Conservation (phyloP, 176 grass and related monocot genomes). For the Triticum monococcum region DNA sequence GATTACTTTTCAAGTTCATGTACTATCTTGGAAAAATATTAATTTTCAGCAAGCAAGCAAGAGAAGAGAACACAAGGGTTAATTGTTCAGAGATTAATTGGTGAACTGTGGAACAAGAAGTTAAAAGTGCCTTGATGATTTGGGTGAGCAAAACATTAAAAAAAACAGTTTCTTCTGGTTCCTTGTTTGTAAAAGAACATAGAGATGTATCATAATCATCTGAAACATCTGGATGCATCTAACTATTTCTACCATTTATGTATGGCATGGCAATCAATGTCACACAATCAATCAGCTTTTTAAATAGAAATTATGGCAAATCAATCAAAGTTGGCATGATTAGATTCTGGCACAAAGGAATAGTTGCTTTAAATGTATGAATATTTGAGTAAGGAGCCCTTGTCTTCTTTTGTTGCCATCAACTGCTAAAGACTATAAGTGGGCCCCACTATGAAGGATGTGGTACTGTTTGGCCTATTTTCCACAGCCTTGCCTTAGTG, state of each 20-base stretch:
- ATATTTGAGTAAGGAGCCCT: neutral
- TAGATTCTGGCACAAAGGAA: neutral
- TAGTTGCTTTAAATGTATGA: neutral
- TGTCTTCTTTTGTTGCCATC: neutral
- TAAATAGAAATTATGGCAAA: neutral
- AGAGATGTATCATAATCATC: slow-evolving; percentile 7
- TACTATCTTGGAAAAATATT: neutral
- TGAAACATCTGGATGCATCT: neutral
- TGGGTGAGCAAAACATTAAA: neutral
- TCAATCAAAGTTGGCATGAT: neutral
- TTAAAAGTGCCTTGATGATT: neutral
- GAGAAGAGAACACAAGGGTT: slow-evolving; percentile 16
- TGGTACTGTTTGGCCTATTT: neutral
- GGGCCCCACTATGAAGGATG: neutral
- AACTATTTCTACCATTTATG: neutral
- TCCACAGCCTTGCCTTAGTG: neutral
- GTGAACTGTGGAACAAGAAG: neutral
- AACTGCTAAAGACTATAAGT: slow-evolving; percentile 3
- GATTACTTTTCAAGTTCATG: neutral
- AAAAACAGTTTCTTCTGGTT: neutral
- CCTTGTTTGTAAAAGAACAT: slow-evolving; percentile 2
- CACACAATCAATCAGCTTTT: neutral
- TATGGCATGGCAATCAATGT: neutral
- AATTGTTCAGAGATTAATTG: neutral
- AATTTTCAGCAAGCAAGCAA: slow-evolving; percentile 21